A percentile compares a stretch with the other conserved stretches of the same genome.
Conservation (phyloP, 345 rosid species). For the Theobroma cacao region DNA sequence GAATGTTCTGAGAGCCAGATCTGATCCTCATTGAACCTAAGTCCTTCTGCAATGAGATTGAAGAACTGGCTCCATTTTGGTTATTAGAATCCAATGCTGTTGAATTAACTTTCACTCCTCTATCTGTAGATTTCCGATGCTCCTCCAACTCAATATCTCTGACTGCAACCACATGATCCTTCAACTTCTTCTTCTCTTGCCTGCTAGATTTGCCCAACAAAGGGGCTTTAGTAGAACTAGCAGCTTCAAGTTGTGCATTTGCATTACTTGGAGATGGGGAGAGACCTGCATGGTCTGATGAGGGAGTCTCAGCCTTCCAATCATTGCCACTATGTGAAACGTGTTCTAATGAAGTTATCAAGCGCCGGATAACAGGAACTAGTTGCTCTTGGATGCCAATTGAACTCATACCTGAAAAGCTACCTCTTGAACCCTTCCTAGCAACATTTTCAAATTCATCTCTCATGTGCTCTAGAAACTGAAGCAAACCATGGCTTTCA, state of each 20-base stretch:
- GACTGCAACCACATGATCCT: slow-evolving; percentile 55
- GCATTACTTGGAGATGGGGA: slow-evolving; percentile 46
- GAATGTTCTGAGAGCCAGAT: slow-evolving; percentile 48
- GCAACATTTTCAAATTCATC: slow-evolving; percentile 68
- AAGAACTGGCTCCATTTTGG: slow-evolving; percentile 39
- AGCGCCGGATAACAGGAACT: slow-evolving; percentile 59
- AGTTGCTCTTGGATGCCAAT: slow-evolving; percentile 55
- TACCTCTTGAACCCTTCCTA: slow-evolving; percentile 52
- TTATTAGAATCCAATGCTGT: slow-evolving; percentile 33
- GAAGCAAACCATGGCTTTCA: slow-evolving; percentile 47
- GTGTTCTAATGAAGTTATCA: slow-evolving; percentile 65
- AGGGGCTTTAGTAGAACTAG: slow-evolving; percentile 66
- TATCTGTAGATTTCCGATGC: slow-evolving; percentile 54
- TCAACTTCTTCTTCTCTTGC: slow-evolving; percentile 71
- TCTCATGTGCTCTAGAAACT: slow-evolving; percentile 62
- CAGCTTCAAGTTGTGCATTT: slow-evolving; percentile 44
- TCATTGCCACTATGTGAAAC: slow-evolving; percentile 39
- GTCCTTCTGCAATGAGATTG: slow-evolving; percentile 56
- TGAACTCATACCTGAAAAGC: slow-evolving; percentile 60
- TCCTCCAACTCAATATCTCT: slow-evolving; percentile 70
- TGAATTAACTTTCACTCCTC: slow-evolving; percentile 41
- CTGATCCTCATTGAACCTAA: slow-evolving; percentile 58
- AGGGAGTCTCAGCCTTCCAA: slow-evolving; percentile 31
- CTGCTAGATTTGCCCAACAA: slow-evolving; percentile 56
- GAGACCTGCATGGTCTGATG: slow-evolving; percentile 28